A percentile compares a stretch with the other conserved stretches of the same genome.
Conservation (phyloP, 257 asterid genomes). For the Solanum ahanhuiri region DNA sequence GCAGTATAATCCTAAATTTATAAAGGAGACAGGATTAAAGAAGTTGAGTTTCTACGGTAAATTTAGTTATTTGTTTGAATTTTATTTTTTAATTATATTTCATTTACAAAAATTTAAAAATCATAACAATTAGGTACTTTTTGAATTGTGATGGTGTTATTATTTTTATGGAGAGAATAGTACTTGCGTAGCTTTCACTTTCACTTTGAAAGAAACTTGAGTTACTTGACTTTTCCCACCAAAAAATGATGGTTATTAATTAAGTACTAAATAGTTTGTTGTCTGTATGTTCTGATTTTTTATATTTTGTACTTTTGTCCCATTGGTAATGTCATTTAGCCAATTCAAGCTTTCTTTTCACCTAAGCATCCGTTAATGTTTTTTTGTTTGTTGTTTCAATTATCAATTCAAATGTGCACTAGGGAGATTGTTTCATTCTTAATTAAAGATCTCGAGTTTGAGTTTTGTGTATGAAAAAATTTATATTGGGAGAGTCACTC, state of each 20-base stretch:
- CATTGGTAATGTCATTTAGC: background rate
- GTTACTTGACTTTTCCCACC: background rate
- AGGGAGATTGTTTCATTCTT: too few relatives aligned
- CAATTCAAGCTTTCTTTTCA: background rate
- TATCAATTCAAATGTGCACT: background rate
- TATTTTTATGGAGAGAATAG: background rate
- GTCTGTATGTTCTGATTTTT: background rate
- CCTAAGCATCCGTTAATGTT: background rate
- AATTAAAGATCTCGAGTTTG: too few relatives aligned
- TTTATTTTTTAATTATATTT: too few relatives aligned
- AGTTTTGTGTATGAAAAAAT: too few relatives aligned
- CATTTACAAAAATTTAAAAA: background rate
- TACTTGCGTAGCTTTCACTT: background rate
- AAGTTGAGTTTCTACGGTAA: background rate
- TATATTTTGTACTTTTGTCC: background rate
- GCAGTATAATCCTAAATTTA: background rate
- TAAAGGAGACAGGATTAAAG: background rate
- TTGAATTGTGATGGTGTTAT: background rate
- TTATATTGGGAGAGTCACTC: background rate
- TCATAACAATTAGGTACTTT: background rate
- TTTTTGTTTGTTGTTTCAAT: background rate
- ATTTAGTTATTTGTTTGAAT: background rate
- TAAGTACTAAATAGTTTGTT: background rate
- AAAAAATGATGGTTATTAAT: background rate
- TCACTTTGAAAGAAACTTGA: background rate